Base-by-base conservation (phyloP, 495 filamentous ascomycete genomes). In the Gamarada debralockiae region DNA sequence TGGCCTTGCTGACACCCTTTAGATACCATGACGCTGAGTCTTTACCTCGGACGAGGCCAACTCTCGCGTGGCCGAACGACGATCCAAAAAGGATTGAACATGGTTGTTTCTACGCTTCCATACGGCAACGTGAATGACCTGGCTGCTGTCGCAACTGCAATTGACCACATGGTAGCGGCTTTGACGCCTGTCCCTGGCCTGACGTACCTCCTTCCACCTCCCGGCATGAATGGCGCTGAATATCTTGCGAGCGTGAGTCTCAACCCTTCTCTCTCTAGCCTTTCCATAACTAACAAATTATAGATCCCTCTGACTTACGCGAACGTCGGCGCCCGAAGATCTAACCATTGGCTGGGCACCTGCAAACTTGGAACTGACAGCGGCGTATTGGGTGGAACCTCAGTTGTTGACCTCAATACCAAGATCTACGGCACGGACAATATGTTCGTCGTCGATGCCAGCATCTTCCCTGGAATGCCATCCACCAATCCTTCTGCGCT, bases 321-420 rank as follows among this genome's bases (percentile, higher is more conserved):
- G 45, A 78, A 80, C 56, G 65, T 78, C 34, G 71, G 77, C 25
- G 75, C 77, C 44, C 79, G 80, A 20, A 71, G 81, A 25, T 70
- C 84, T 53, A 89, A 85, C 67, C 87, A 90, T 74, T 90, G 85
- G 83, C 75, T 86, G 55, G 77, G 76, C 24, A 78, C 73, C 27
- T 68, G 71, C 38, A 84, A 83, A 70, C 70, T 86, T 58, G 82
- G 82, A 27, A 74, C 68, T 8, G 78, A 85, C 61, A 75, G 77
- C 56, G 81, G 80, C 21, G 72, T 79, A 10, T 34, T 41, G 39
- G 70, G 71, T 33, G 82, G 82, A 40, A 79, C 61, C 3, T 70
- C 78, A 10, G 81, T 85, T 21, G 81, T 86, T n/a, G 83, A 86
- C 55, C 59, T 66, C 33, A 81, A 84, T 67, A 75, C 81, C 38